Evolutionary conservation across 2,329 filamentous ascomycete genomes (phyloP), one percentile per base, ranked within the genome.

Genomic region (Cladophialophora bantiana): DNA sequence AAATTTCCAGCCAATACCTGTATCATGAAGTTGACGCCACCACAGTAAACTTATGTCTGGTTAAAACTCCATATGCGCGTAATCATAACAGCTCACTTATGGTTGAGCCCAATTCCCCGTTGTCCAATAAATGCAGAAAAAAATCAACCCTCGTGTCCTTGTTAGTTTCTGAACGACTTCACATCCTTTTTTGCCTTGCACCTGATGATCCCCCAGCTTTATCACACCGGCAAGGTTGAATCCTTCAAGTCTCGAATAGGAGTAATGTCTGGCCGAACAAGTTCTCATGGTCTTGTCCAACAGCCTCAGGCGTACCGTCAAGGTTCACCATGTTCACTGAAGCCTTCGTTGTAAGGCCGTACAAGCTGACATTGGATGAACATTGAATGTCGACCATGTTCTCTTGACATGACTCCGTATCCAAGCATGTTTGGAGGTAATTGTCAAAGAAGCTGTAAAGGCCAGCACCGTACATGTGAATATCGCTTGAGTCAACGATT

Each of bases 361-460:
- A 91, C 42, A 94, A 77, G 71, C 87, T 82, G 45, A 92, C 82
- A 20, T 78, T 76, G 59, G 83, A 74, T 0, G 82, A 90, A 75
- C 86, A 85, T 77, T 93, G 88, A 40, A 94, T 81, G 72, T 87
- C 88, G 55, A 94, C 84, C 81, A 95, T 93, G 79, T 93, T 90
- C 65, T 89, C 83, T 79, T 94, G 92, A 81, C 92, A 95, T 71
- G 85, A 86, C 76, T 91, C 85, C 9, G 83, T 83, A 42, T 79
- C 77, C 15, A 94, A 84, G 73, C 92, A 95, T 18, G 83, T 82
- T 78, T 93, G 90, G 42, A 80, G 82, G 79, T 94, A 94, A 83
- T 93, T 92, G 77, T 94, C 86, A 75, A 93, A 94, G 85, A 94
- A 94, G 71, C 85, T 89, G 84, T 94, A 94, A 66, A 94, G 80